A percentile compares a stretch with the other conserved stretches of the same genome.
phyloP scores from a whole-genome alignment of 805 yeast genomes.

The Myxozyma mucilagina region DNA sequence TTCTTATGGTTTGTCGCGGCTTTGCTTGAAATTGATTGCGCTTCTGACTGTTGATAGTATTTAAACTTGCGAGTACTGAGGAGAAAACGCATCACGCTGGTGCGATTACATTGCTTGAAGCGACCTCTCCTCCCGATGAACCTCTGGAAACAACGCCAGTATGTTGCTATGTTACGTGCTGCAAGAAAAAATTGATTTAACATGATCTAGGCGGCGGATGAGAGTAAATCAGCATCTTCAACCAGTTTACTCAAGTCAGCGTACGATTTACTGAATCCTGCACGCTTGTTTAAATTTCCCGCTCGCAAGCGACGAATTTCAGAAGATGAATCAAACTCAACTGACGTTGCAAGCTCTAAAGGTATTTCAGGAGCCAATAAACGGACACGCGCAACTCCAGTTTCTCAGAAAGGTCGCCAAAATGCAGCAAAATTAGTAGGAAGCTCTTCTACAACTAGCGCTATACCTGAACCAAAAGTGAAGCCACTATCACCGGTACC shows the following conservation, averaged over 20 bases:
- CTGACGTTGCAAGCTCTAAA: neutral
- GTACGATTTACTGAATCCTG: slow-evolving; percentile 17
- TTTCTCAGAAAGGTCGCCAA: neutral
- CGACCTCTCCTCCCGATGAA: slow-evolving; percentile 1
- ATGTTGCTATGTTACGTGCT: neutral
- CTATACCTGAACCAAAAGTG: neutral
- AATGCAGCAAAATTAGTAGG: neutral
- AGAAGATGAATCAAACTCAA: neutral
- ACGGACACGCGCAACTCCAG: neutral
- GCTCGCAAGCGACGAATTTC: slow-evolving; percentile 17
- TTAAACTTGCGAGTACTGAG: slow-evolving; percentile 26
- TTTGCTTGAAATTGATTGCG: neutral
- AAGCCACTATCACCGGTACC: slow-evolving; percentile 4
- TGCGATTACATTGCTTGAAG: slow-evolving; percentile 27
- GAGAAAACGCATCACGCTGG: slow-evolving; percentile 19
- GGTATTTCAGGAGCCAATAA: neutral
- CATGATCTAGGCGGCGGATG: too few species aligned
- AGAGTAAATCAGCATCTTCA: neutral
- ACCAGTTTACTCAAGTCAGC: slow-evolving; percentile 9
- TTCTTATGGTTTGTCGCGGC: slow-evolving; percentile 18
- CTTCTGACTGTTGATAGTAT: slow-evolving; percentile 5
- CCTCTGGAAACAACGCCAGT: neutral
- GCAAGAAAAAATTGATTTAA: too few species aligned
- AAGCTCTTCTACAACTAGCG: neutral
- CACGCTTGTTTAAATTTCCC: slow-evolving; percentile 22